Evolutionary conservation across 768 basidiomycete species (phyloP).

Genomic region (Peribolospora baueri): DNA sequence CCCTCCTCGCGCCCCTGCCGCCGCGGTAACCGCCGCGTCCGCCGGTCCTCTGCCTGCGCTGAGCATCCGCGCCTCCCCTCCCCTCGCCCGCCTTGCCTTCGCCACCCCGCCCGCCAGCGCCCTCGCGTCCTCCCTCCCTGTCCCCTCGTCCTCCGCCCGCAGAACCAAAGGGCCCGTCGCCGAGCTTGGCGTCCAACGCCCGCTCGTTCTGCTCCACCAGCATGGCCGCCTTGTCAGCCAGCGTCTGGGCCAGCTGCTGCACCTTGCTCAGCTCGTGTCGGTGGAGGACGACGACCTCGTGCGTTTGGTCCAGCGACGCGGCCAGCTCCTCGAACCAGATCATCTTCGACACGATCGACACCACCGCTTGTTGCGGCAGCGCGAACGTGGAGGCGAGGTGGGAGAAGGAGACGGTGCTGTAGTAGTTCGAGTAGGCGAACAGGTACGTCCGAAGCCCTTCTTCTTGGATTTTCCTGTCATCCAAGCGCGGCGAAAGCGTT

Average conservation of each 20-base stretch:
- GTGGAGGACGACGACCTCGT: slow-evolving; percentile 77
- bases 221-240: slow-evolving; percentile 63
- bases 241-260: slow-evolving; percentile 66
- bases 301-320: slow-evolving; percentile 77
- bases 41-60: too few relatives aligned
- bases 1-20: too few relatives aligned
- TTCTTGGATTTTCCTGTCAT: slow-evolving; percentile 78
- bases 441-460: slow-evolving; percentile 90
- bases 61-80: too few relatives aligned
- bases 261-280: slow-evolving; percentile 64
- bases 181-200: slow-evolving; percentile 57
- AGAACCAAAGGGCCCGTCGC: slow-evolving; percentile 20
- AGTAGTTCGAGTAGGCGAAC: slow-evolving; percentile 89
- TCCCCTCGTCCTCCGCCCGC: too few relatives aligned
- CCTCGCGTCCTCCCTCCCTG: too few relatives aligned
- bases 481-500: not conserved
- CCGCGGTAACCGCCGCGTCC: too few relatives aligned
- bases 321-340: slow-evolving; percentile 91
- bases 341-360: slow-evolving; percentile 88
- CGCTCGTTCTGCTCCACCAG: slow-evolving; percentile 89
- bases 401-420: slow-evolving; percentile 67
- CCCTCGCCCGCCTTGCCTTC: too few relatives aligned
- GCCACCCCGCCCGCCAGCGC: too few relatives aligned
- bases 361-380: slow-evolving; percentile 52
- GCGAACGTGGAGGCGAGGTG: slow-evolving; percentile 72